Evolutionary conservation across 345 rosid genomes (phyloP).

Genomic region (Capsella bursapastoris): DNA sequence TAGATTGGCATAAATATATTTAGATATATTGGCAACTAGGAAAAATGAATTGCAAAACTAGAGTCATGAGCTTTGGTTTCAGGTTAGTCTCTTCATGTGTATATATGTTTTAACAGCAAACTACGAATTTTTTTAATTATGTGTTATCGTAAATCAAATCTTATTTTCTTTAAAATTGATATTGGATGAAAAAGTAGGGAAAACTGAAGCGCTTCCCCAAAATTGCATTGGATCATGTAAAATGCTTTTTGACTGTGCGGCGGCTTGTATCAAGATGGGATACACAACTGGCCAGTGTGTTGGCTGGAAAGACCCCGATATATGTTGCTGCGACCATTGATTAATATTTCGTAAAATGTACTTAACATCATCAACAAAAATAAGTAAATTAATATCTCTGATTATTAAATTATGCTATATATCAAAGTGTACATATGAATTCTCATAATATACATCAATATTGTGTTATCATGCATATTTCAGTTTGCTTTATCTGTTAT

Average conservation of each 20-base stretch:
- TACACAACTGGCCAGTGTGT: constrained; percentile 11
- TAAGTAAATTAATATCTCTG: too few species aligned
- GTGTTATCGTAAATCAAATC: background rate
- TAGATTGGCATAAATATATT: too few species aligned
- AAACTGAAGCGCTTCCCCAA: constrained; percentile 11
- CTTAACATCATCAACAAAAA: background rate
- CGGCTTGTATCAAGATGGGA: constrained; percentile 20
- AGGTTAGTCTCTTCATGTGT: background rate
- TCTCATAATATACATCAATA: too few species aligned
- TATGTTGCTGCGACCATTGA: constrained; percentile 6
- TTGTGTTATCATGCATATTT: background rate
- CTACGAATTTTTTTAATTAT: background rate
- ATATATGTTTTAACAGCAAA: background rate
- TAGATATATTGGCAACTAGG: too few species aligned
- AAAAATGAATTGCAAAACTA: constrained; percentile 13
- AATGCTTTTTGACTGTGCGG: background rate
- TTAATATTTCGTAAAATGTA: background rate
- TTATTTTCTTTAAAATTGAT: background rate
- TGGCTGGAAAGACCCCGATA: background rate
- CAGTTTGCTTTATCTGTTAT: background rate
- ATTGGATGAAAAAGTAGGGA: constrained; percentile 13
- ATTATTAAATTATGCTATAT: too few species aligned
- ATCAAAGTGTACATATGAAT: too few species aligned
- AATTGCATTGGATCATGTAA: constrained; percentile 8
- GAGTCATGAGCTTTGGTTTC: constrained; percentile 8